Evolutionary conservation across 2,329 filamentous ascomycete genomes (phyloP), one percentile per base, ranked within the genome.

Genomic region (Dryadomyces quercivorus): DNA sequence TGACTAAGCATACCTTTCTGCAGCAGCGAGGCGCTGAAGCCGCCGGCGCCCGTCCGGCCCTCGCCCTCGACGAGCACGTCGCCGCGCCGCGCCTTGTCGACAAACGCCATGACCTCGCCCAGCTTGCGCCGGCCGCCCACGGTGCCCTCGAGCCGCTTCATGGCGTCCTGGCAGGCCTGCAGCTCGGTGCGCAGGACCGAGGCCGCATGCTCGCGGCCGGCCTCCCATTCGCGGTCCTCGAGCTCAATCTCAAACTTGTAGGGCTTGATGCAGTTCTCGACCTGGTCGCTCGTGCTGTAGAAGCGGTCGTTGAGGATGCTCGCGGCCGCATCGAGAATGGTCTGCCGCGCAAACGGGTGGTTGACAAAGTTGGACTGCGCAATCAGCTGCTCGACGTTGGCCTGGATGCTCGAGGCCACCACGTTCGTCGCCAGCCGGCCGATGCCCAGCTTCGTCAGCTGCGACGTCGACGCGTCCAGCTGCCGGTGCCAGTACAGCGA

Each of bases 161-260:
- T 72, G 0, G 92, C 90, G 5, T 76, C 72, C 63, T 97, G 91
- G 61, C 89, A 95, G 22, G 90, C 88, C 56, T 81, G 78, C 4
- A 98, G 75, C 67, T 98, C 93, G 51, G 85, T 84, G 68, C 94
- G 94, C n/a, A 98, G 72, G 1, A 93, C 83, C 9, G 75, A 77
- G 43, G 82, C 78, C 1, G 92, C 85, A 61, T 94, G 93, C 48
- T 95, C 90, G 52, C 92, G 78, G 0, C 90, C 91, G 57, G 86
- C 82, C 3, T 76, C 69, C 93, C 93, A 98, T 67, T 98, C 94
- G 8, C 82, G 76, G 43, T 91, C 87, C 64, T 95, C 89, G 47
- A 98, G 84, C 62, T 98, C 93, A 56, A 98, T 95, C 59, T 96
- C 90, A 61, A 92, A 97, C 67, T 98, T 98, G 75, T 92, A 98